These are phyloP conservation scores for Limnanthes douglasii DNA, from an alignment of 345 rosid species.

Conservation along the genomic window DNA sequence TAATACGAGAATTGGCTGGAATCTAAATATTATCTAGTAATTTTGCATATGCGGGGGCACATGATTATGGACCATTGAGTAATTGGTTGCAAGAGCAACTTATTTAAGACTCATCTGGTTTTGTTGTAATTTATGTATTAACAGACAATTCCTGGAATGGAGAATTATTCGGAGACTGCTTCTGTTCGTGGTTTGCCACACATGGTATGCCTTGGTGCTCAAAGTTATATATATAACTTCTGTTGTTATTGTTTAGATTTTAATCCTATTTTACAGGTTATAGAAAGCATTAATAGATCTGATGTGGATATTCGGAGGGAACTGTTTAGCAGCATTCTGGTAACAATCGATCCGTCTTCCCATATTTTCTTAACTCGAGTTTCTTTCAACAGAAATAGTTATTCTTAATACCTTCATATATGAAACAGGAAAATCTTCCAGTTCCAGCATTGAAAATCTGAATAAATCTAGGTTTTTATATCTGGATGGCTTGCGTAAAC, in stretches of 20 bases:
- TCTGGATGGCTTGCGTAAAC: too few species aligned
- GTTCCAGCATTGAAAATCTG: too few species aligned
- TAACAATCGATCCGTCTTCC: too few species aligned
- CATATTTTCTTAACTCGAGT: too few species aligned
- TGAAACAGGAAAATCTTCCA: too few species aligned
- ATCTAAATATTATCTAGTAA: too few species aligned
- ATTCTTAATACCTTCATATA: too few species aligned
- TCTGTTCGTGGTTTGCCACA: constrained; percentile 81
- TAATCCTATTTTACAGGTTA: constrained; percentile 34
- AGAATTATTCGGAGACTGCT: constrained; percentile 43
- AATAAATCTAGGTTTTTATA: too few species aligned
- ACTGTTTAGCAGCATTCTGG: constrained; percentile 85
- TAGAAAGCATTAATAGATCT: constrained; percentile 88
- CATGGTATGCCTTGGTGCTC: constrained; percentile 37
- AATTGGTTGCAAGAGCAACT: neutral
- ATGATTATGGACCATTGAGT: too few species aligned
- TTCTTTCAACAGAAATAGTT: too few species aligned
- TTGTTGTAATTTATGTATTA: constrained; percentile 6
- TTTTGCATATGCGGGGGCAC: too few species aligned
- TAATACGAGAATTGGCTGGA: too few species aligned
- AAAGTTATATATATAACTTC: constrained; percentile 2
- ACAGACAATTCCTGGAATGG: constrained; percentile 93
- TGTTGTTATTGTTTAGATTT: neutral
- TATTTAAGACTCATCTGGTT: neutral
- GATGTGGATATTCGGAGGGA: constrained; percentile 96